A percentile compares a stretch with the other conserved stretches of the same genome.
Conservation (phyloP, 306 rosid genomes). For the Fagus crenata region DNA sequence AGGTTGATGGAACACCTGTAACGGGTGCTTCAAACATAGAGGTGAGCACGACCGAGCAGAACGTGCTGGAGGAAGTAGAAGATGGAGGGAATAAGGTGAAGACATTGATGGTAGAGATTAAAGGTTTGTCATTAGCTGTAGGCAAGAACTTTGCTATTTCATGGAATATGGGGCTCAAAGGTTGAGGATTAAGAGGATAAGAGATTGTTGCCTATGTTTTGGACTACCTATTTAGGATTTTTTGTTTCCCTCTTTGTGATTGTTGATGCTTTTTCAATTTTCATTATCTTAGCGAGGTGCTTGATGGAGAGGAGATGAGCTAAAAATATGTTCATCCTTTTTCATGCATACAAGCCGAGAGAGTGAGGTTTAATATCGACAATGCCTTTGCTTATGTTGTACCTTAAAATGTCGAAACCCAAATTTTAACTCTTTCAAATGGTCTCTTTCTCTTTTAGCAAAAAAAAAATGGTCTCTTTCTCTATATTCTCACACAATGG, state of each 20-base stretch:
- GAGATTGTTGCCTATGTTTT: neutral
- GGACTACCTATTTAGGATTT: constrained; percentile 12
- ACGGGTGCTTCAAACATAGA: constrained; percentile 33
- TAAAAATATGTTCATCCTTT: neutral
- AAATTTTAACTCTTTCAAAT: neutral
- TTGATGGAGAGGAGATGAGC: constrained; percentile 8
- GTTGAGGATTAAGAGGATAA: constrained; percentile 14
- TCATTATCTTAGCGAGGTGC: neutral
- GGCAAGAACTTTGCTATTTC: constrained; percentile 75
- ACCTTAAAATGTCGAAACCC: neutral
- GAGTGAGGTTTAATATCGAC: constrained; percentile 1
- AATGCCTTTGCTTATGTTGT: neutral
- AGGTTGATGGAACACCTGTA: constrained; percentile 52
- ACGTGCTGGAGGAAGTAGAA: constrained; percentile 32
- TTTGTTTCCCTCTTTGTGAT: constrained; percentile 5
- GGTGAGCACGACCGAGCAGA: constrained; percentile 48
- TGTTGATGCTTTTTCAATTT: neutral
- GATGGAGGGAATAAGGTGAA: constrained; percentile 45
- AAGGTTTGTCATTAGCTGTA: constrained; percentile 58
- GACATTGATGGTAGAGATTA: constrained; percentile 62
- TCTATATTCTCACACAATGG: neutral
- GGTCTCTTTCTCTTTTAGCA: neutral
- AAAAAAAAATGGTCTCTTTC: neutral
- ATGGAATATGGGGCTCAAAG: constrained; percentile 69
- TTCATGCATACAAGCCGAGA: neutral